Evolutionary conservation across 1,284 basidiomycete species (phyloP).

Genomic region (Boletus semigastroideus): DNA sequence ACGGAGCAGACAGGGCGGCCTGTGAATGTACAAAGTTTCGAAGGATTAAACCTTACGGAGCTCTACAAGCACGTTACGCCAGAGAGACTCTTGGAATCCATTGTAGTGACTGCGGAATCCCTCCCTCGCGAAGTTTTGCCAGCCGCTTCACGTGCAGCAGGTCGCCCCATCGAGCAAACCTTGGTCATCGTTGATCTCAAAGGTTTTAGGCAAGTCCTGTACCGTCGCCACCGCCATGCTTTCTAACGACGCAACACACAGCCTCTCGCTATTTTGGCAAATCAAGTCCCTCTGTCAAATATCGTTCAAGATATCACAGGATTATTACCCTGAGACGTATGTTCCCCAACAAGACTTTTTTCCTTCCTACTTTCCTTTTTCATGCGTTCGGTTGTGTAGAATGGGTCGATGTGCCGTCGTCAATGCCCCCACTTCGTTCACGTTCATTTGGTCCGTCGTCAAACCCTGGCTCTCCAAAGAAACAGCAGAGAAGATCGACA

Average conservation of each 20-base stretch:
- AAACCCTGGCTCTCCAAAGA: conserved; percentile 72
- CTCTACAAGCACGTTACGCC: conserved; percentile 61
- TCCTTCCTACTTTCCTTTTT: neutral
- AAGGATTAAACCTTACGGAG: conserved; percentile 57
- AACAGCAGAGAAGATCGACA: conserved; percentile 62
- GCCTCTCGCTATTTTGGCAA: conserved; percentile 70
- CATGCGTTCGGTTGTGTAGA: conserved; percentile 33
- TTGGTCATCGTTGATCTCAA: conserved; percentile 68
- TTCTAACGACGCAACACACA: conserved; percentile 23
- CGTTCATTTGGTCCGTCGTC: conserved; percentile 65
- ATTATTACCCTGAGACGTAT: conserved; percentile 75
- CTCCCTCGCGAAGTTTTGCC: conserved; percentile 67
- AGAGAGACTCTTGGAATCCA: conserved; percentile 61
- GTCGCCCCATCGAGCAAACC: conserved; percentile 47
- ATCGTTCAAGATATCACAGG: conserved; percentile 72
- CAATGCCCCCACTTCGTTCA: conserved; percentile 69
- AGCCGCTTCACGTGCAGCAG: conserved; percentile 53
- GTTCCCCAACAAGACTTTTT: conserved; percentile 17
- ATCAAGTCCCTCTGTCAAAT: conserved; percentile 58
- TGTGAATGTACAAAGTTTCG: conserved; percentile 63
- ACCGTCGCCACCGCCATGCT: neutral
- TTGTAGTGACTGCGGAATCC: conserved; percentile 61
- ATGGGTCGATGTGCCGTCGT: conserved; percentile 70
- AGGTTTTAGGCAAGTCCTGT: conserved; percentile 55
- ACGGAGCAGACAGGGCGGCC: conserved; percentile 59